Evolutionary conservation across 2,329 filamentous ascomycete species (phyloP), one percentile per base, ranked within the genome.

Genomic region (Monosporascus sp.): DNA sequence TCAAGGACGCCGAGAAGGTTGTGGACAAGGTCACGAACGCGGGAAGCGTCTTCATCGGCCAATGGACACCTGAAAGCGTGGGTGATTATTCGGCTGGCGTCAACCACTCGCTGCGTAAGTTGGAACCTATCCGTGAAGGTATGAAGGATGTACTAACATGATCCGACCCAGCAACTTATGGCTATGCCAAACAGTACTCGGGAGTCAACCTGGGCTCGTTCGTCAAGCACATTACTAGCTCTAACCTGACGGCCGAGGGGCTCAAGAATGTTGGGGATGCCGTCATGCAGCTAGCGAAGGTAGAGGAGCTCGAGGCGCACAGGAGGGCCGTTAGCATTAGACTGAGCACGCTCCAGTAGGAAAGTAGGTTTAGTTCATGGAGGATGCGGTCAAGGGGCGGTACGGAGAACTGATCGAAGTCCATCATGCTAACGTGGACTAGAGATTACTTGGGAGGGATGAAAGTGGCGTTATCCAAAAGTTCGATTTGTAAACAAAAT

Each of bases 81-180:
- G 94, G 94, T 46, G 94, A 99, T 70, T 99, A 99, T 75, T 96
- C 91, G 58, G 94, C 94, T 51, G 94, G 94, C 66, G 94, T 99
- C 43, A 99, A 99, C 72, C 94, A 99, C 77, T 95, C 90, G 54
- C 77, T 99, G 60, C 94, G 91, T 96, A 87, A 83, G 90, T 87
- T 49, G 31, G 9, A 3, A 5, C 31, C 31, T 2, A 5, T 14
- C 31, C 9, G 5, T 35, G 31, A 9, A 31, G 31, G 4, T 14
- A 9, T 14, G 5, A 35, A 35, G 11, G 9, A 35, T 35, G 31
- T 49, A 11, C 48, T 62, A 55, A 60, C 51, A 19, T 19, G 48
- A 35, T 11, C 31, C 9, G 31, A 35, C 9, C 3, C 62, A 96
- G 91, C 94, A 50, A 99, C 94, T 0, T 99, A 97, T 68, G 94